These are phyloP conservation scores for Solanum bulbocastanum DNA, from an alignment of 257 asterid genomes.

Conservation along the genomic window DNA sequence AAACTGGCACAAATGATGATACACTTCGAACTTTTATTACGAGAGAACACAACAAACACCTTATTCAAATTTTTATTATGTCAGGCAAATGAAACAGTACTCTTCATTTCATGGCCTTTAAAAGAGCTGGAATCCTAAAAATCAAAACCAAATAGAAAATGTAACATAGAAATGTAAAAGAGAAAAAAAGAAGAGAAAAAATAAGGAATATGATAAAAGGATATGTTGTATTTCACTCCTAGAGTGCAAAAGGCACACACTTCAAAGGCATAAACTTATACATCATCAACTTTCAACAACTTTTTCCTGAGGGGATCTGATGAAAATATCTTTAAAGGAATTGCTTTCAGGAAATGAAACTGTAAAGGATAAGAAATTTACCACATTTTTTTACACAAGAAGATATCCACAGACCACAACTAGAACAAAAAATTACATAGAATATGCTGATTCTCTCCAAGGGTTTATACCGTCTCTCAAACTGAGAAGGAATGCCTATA, in stretches of 20 bases:
- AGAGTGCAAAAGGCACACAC: neutral
- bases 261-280: neutral
- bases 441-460: conserved; percentile 23
- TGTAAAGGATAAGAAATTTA: conserved; percentile 1
- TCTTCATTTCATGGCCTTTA: neutral
- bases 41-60: neutral
- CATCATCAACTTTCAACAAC: neutral
- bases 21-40: too few relatives aligned
- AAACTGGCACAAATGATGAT: neutral
- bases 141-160: neutral
- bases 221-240: too few relatives aligned
- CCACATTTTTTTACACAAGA: neutral
- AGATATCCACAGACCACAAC: neutral
- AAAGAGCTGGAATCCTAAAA: neutral
- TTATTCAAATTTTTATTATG: neutral
- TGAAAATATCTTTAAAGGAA: neutral
- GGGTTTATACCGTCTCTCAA: conserved; percentile 21
- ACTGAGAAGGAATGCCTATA: neutral
- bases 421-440: neutral
- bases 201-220: conserved; percentile 8
- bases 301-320: neutral
- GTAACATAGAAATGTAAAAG: neutral
- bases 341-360: neutral
- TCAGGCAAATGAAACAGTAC: neutral
- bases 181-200: neutral